phyloP scores from a whole-genome alignment of 2,329 filamentous ascomycete species.

The Neopestalotiopsis rosae region DNA sequence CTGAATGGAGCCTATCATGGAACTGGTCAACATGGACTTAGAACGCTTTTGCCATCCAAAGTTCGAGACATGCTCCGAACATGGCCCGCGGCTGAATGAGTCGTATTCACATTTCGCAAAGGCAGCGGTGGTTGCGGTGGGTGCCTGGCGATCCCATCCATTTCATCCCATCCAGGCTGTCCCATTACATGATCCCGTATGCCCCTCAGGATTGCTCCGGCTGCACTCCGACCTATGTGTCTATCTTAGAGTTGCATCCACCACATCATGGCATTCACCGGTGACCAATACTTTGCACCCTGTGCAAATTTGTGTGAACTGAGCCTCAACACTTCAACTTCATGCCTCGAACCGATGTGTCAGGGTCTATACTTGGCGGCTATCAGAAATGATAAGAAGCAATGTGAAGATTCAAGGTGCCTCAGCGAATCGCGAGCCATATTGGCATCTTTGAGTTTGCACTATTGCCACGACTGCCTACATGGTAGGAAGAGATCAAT shows the following conservation, averaged over 20 bases:
- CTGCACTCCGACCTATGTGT: constrained; percentile 1
- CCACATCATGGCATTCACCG: neutral
- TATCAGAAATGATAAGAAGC: neutral
- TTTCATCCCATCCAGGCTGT: too few species aligned
- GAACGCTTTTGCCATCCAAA: neutral
- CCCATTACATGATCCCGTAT: neutral
- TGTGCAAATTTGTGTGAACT: neutral
- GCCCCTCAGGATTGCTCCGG: neutral
- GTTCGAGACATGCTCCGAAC: constrained; percentile 2
- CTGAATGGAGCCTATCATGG: constrained; percentile 12
- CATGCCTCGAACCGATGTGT: neutral
- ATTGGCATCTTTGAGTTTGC: too few species aligned
- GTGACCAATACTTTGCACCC: neutral
- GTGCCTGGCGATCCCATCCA: constrained; percentile 8
- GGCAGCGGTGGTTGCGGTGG: neutral
- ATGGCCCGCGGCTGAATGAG: constrained; percentile 1
- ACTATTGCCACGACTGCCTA: neutral
- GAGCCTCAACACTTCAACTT: neutral
- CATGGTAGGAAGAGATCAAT: neutral
- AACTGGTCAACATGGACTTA: constrained; percentile 6
- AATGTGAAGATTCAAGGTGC: neutral
- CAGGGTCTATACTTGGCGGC: neutral
- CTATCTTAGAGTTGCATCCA: neutral
- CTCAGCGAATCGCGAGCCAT: neutral
- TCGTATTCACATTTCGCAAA: neutral